Conservation (phyloP, 2,329 filamentous ascomycete genomes). For the Fusarium nelsonii region DNA sequence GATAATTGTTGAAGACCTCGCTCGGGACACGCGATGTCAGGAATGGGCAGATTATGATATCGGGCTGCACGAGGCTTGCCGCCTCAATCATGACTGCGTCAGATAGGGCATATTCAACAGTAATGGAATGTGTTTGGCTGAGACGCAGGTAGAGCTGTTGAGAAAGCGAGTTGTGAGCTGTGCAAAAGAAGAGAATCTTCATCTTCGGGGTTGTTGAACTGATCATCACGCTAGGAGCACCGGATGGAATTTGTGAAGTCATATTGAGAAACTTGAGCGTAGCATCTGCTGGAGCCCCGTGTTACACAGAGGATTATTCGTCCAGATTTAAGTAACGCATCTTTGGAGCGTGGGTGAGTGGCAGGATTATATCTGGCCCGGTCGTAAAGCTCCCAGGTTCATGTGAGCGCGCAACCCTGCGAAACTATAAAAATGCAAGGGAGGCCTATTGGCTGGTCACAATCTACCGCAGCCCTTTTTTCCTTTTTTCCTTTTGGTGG, state of each 20-base stretch:
- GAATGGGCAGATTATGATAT: conserved; percentile 33
- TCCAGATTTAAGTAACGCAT: conserved; percentile 12
- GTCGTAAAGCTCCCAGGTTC: no score
- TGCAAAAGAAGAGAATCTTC: conserved; percentile 38
- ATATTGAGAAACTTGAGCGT: neutral
- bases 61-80: conserved; percentile 18
- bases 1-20: conserved; percentile 23
- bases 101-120: conserved; percentile 36
- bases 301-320: neutral
- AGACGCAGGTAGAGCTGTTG: conserved; percentile 32
- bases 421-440: no score
- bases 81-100: conserved; percentile 34
- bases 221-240: neutral
- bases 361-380: no score
- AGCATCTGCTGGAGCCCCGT: neutral
- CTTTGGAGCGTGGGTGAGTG: neutral
- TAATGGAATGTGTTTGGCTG: conserved; percentile 13
- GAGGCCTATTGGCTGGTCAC: neutral
- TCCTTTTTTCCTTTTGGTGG: neutral
- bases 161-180: conserved; percentile 35
- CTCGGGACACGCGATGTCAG: conserved; percentile 23
- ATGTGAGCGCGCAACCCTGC: no score
- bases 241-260: neutral
- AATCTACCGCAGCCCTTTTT: neutral
- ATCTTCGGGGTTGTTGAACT: conserved; percentile 6